A percentile compares a stretch with the other conserved stretches of the same genome.
Evolutionary conservation across 1,284 basidiomycete genomes (phyloP).

Genomic region (Ceratobasidium sp.): DNA sequence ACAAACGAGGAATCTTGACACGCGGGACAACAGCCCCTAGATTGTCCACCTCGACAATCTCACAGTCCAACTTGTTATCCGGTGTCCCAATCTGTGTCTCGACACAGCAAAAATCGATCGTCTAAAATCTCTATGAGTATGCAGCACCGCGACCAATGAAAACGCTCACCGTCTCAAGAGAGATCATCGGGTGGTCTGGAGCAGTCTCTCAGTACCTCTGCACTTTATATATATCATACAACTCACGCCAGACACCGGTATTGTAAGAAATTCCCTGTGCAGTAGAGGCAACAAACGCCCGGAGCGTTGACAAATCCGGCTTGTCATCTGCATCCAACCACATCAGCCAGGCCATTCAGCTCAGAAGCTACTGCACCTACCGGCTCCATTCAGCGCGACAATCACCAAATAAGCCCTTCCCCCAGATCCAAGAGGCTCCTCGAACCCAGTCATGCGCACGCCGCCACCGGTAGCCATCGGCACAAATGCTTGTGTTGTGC

Average conservation of each 20-base stretch:
- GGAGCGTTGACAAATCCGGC: constrained; percentile 75
- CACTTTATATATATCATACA: not conserved
- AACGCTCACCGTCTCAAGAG: constrained; percentile 67
- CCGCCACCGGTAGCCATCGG: constrained; percentile 72
- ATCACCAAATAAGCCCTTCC: constrained; percentile 78
- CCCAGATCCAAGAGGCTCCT: constrained; percentile 57
- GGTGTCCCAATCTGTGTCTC: constrained; percentile 82
- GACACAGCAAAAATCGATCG: constrained; percentile 80
- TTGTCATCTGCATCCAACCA: constrained; percentile 60
- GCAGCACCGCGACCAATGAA: constrained; percentile 25
- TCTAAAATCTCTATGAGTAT: constrained; percentile 53
- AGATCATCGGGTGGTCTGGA: constrained; percentile 84
- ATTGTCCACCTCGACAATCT: constrained; percentile 68
- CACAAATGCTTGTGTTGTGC: constrained; percentile 87
- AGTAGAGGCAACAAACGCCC: constrained; percentile 80
- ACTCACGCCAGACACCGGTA: constrained; percentile 86
- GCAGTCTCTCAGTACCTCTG: constrained; percentile 2
- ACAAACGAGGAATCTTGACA: constrained; percentile 30
- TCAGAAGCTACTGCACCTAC: constrained; percentile 45
- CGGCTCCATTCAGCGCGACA: constrained; percentile 74
- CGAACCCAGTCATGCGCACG: constrained; percentile 46
- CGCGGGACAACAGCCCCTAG: constrained; percentile 13
- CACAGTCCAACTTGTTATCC: constrained; percentile 74
- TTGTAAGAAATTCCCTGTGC: constrained; percentile 86
- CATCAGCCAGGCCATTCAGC: not conserved